These are phyloP conservation scores for Bondarzewia mesenterica DNA, from an alignment of 1,284 basidiomycete genomes.

Conservation along the genomic window DNA sequence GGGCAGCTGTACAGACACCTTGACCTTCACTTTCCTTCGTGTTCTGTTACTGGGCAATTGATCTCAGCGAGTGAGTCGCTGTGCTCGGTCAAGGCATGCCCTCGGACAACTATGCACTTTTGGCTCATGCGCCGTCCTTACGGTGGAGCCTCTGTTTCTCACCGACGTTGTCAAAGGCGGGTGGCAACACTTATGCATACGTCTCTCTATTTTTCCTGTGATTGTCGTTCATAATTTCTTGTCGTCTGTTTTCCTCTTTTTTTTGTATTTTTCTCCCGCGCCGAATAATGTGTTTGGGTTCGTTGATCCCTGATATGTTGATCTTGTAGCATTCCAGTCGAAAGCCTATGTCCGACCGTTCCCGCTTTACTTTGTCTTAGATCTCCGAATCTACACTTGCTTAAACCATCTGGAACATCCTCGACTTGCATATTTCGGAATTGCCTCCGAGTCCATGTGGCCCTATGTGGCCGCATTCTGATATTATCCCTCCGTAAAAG, in stretches of 20 bases:
- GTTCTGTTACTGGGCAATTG: neutral
- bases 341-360: too few species aligned
- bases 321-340: neutral
- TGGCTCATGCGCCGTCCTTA: neutral
- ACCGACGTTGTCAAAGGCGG: neutral
- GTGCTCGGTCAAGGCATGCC: neutral
- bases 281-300: too few species aligned
- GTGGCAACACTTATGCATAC: neutral
- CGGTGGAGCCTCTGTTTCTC: neutral
- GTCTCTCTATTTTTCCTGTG: neutral
- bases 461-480: too few species aligned
- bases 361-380: neutral
- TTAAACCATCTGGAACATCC: neutral
- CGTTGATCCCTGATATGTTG: too few species aligned
- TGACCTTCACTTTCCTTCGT: neutral
- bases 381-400: neutral
- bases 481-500: too few species aligned
- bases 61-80: neutral
- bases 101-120: neutral
- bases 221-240: neutral
- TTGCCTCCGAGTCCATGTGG: too few species aligned
- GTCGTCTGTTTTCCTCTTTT: too few species aligned
- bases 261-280: too few species aligned
- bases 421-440: too few species aligned
- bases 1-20: neutral